Percentiles rank a stretch among this genome's conserved stretches.
Evolutionary conservation across 2,329 filamentous ascomycete genomes (phyloP).

Genomic region (Coniochaeta sp.): DNA sequence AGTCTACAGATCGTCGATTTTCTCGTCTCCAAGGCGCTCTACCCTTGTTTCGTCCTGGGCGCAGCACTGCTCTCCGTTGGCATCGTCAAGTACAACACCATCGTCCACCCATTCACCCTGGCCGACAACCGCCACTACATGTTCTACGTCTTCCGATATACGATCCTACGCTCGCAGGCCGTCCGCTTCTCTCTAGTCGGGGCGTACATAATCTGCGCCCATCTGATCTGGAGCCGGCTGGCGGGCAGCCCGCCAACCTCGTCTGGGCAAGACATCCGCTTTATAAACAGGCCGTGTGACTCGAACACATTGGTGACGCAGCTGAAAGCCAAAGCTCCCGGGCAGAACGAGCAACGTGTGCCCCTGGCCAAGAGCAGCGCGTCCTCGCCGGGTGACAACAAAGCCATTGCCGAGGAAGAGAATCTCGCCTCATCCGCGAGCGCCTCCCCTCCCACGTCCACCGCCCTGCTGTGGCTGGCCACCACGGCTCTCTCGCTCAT

Average conservation of each 20-base stretch:
- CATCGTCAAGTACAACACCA: constrained; percentile 74
- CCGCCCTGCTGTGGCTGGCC: constrained; percentile 50
- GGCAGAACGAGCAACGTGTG: background rate
- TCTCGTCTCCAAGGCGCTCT: constrained; percentile 23
- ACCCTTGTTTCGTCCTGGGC: constrained; percentile 28
- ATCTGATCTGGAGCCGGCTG: constrained; percentile 59
- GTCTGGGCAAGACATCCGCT: background rate
- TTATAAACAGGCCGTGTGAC: constrained; percentile 6
- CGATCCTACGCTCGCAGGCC: constrained; percentile 57
- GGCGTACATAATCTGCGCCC: constrained; percentile 64
- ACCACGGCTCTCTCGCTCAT: constrained; percentile 72
- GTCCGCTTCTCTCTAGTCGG: constrained; percentile 62
- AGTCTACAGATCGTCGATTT: constrained; percentile 12
- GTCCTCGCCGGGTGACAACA: background rate
- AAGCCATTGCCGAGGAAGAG: background rate
- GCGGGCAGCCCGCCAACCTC: constrained; percentile 25
- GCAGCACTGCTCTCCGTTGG: constrained; percentile 28
- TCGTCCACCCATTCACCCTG: constrained; percentile 90
- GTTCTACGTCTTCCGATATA: constrained; percentile 89
- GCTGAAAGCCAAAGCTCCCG: background rate
- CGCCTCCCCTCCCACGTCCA: constrained; percentile 33
- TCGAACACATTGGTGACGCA: background rate
- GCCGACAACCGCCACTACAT: constrained; percentile 97
- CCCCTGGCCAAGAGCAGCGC: background rate
- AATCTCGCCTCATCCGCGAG: background rate